Percentiles rank a stretch among this genome's conserved stretches.
Conservation (phyloP, 129 eudicot species). For the Tanacetum coccineum region DNA sequence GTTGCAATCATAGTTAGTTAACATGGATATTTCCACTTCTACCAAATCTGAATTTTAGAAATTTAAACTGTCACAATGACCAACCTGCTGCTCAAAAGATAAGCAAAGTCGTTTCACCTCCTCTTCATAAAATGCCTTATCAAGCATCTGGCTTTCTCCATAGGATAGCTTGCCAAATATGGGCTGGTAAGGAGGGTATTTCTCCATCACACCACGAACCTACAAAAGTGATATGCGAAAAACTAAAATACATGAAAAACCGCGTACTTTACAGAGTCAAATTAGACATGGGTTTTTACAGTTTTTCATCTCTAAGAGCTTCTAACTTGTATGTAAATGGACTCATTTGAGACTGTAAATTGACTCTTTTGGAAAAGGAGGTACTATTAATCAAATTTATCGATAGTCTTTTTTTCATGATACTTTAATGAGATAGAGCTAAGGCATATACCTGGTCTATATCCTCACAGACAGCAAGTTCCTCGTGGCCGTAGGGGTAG, state of each 20-base stretch:
- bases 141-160: slow-evolving; percentile 97
- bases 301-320: neutral
- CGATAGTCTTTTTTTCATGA: neutral
- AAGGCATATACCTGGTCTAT: slow-evolving; percentile 67
- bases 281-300: neutral
- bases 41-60: neutral
- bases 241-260: no score
- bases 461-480: slow-evolving; percentile 90
- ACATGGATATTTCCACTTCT: neutral
- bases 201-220: slow-evolving; percentile 97
- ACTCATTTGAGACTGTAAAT: neutral
- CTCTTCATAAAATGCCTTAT: slow-evolving; percentile 96
- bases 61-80: slow-evolving; percentile 21
- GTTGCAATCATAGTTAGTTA: no score
- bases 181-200: slow-evolving; percentile 94
- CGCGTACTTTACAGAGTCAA: neutral
- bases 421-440: neutral
- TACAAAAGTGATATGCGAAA: slow-evolving; percentile 5
- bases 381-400: neutral
- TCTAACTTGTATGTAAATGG: no score
- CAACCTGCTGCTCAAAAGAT: slow-evolving; percentile 91
- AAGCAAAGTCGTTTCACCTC: slow-evolving; percentile 95
- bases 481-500: slow-evolving; percentile 96
- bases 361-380: neutral
- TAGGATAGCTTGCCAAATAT: slow-evolving; percentile 78